Evolutionary conservation across 805 yeast species (phyloP), one percentile per base, ranked within the genome.

Genomic region (Sugiyamaella americana): DNA sequence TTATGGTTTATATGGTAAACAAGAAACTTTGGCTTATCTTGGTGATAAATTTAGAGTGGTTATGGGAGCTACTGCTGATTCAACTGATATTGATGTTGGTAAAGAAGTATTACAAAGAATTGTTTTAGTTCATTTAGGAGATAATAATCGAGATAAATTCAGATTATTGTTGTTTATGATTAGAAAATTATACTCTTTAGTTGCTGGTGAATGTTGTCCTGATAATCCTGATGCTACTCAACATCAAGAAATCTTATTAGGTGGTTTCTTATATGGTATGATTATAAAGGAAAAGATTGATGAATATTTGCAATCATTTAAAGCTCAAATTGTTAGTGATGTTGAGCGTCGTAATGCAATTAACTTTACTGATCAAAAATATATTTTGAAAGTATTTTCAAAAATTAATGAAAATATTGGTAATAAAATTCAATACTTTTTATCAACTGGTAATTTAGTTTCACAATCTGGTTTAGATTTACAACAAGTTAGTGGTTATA

Each of bases 161-260:
- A 76, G 87, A 61, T 73, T 89, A 82, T 70, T 93, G 51, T 68
- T 89, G 51, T 93, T 89, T 69, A 93, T 93, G 98, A 82, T 93
- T 59, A 80, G 98, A 74, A 93, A 93, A 69, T 75, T 93, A 51
- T 93, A 93, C 65, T 76, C 98, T 0, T 75, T 93, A 54, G 98
- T 91, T 39, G 96, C 96, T 32, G 97, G 97, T 51, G 96, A 91
- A 63, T 91, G 97, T 67, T 72, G 89, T 44, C 91, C 96, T 16
- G 98, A 93, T 67, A 93, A 93, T 69, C 98, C 98, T 64, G 98
- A 93, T 81, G 95, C 98, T 42, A 87, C 96, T 6, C 98, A 93
- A 73, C 97, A 93, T 73, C 98, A 93, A 70, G 98, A 93, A 70
- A 86, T 93, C 26, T 70, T 93, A 52, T 75, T 93, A 48, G 98